Percentiles rank a stretch among this genome's conserved stretches.
Conservation (phyloP, 2,329 filamentous ascomycete genomes). For the Botrytis aclada region DNA sequence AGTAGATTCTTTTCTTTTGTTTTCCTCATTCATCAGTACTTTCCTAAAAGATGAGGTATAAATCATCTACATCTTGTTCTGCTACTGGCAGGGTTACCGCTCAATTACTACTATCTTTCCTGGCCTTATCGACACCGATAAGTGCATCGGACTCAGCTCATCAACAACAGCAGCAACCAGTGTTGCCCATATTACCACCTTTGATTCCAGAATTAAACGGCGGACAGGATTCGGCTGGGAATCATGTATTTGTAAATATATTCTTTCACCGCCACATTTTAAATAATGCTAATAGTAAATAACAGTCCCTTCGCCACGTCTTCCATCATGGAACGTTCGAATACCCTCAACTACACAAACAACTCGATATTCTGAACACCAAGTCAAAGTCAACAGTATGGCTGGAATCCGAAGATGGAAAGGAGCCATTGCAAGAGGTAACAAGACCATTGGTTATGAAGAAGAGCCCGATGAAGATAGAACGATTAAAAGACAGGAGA, state of each 20-base stretch:
- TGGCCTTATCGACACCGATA: slow-evolving; percentile 54
- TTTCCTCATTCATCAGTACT: slow-evolving; percentile 14
- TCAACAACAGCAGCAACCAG: slow-evolving; percentile 45
- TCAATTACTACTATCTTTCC: slow-evolving; percentile 57
- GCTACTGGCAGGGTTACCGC: slow-evolving; percentile 61
- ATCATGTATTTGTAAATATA: slow-evolving; percentile 53
- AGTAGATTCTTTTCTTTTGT: neutral
- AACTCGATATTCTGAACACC: slow-evolving; percentile 62
- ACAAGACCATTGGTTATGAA: slow-evolving; percentile 56
- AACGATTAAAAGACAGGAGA: slow-evolving; percentile 76
- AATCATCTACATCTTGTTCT: slow-evolving; percentile 41
- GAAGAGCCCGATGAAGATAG: slow-evolving; percentile 66
- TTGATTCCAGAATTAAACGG: slow-evolving; percentile 42
- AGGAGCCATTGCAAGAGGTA: slow-evolving; percentile 45
- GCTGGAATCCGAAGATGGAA: slow-evolving; percentile 57
- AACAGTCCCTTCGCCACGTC: slow-evolving; percentile 73
- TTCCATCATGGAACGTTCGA: slow-evolving; percentile 85
- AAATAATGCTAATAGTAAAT: slow-evolving; percentile 22
- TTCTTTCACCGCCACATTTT: neutral
- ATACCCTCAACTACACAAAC: slow-evolving; percentile 74
- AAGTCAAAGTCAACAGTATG: slow-evolving; percentile 54
- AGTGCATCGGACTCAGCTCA: slow-evolving; percentile 37
- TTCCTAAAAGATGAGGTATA: slow-evolving; percentile 17
- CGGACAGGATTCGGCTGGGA: slow-evolving; percentile 44
- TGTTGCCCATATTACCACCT: slow-evolving; percentile 33